phyloP scores from a whole-genome alignment of 2,329 filamentous ascomycete genomes.

The Tolypocladium ophioglossoides region DNA sequence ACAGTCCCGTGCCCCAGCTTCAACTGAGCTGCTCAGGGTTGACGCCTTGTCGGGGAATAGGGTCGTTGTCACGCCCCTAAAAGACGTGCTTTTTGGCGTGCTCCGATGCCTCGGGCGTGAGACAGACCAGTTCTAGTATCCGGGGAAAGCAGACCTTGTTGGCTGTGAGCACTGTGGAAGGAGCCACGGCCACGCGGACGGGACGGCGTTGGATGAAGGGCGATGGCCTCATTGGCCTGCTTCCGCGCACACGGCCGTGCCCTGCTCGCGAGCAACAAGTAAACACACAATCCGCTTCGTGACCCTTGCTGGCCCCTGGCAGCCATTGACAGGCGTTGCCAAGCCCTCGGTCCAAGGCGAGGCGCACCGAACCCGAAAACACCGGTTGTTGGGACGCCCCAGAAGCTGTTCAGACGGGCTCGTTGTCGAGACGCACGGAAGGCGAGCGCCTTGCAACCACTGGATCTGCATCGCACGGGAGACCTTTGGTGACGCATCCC shows the following conservation, averaged over 20 bases:
- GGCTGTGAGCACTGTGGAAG: not conserved
- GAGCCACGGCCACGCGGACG: not conserved
- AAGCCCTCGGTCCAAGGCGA: no score
- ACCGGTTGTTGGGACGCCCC: not conserved
- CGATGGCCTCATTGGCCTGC: not conserved
- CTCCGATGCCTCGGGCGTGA: not conserved
- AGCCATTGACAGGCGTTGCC: not conserved
- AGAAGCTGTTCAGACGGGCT: not conserved
- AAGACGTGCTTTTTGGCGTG: not conserved
- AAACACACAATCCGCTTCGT: not conserved
- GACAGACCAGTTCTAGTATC: not conserved
- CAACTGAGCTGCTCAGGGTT: not conserved
- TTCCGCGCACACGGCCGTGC: not conserved
- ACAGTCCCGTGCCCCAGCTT: not conserved
- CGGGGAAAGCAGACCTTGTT: not conserved
- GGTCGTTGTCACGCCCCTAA: not conserved
- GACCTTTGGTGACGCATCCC: not conserved
- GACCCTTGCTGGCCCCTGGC: not conserved
- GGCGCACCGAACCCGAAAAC: not conserved
- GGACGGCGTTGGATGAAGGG: not conserved
- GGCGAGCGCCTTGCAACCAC: not conserved
- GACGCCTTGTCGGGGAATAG: not conserved
- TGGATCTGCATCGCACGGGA: not conserved
- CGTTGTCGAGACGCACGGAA: not conserved
- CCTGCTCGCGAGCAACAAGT: not conserved